Evolutionary conservation across 1,139 yeast species (phyloP).

Genomic region (Suhomyces ambrosiae): DNA sequence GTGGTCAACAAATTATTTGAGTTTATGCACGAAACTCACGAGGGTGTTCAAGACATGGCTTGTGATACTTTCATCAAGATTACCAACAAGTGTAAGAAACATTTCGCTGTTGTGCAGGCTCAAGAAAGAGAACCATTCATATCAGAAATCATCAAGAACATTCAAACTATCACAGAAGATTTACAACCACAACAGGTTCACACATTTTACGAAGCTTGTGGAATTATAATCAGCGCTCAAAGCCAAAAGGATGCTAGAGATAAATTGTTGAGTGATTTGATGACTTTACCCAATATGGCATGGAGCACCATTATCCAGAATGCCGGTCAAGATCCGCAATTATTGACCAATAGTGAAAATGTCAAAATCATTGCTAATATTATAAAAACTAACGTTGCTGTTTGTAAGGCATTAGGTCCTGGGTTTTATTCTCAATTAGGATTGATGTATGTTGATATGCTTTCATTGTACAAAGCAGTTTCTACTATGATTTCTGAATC

Average conservation of each 20-base stretch:
- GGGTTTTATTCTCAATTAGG: slow-evolving; percentile 90
- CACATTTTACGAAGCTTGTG: slow-evolving; percentile 97
- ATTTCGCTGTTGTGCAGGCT: slow-evolving; percentile 85
- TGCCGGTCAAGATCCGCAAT: slow-evolving; percentile 86
- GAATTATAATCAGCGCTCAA: slow-evolving; percentile 89
- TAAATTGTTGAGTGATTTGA: slow-evolving; percentile 71
- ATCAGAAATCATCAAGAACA: slow-evolving; percentile 80
- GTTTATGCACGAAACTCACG: slow-evolving; percentile 99
- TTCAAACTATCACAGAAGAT: slow-evolving; percentile 86
- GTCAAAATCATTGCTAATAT: slow-evolving; percentile 92
- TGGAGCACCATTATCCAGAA: slow-evolving; percentile 89
- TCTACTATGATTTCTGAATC: slow-evolving; percentile 83
- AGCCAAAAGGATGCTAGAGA: slow-evolving; percentile 63
- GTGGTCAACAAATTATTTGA: slow-evolving; percentile 94
- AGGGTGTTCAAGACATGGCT: slow-evolving; percentile 99
- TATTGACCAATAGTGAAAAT: slow-evolving; percentile 80
- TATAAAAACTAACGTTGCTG: slow-evolving; percentile 91
- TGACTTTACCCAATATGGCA: slow-evolving; percentile 91
- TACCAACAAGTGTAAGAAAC: slow-evolving; percentile 91
- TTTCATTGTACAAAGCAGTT: slow-evolving; percentile 86
- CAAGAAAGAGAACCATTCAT: slow-evolving; percentile 92
- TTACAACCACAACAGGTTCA: slow-evolving; percentile 97
- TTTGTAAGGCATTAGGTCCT: slow-evolving; percentile 90
- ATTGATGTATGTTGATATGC: slow-evolving; percentile 83
- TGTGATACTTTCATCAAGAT: slow-evolving; percentile 97